Conservation (phyloP, 148 eudicot species). For the Fagopyrum tataricum region DNA sequence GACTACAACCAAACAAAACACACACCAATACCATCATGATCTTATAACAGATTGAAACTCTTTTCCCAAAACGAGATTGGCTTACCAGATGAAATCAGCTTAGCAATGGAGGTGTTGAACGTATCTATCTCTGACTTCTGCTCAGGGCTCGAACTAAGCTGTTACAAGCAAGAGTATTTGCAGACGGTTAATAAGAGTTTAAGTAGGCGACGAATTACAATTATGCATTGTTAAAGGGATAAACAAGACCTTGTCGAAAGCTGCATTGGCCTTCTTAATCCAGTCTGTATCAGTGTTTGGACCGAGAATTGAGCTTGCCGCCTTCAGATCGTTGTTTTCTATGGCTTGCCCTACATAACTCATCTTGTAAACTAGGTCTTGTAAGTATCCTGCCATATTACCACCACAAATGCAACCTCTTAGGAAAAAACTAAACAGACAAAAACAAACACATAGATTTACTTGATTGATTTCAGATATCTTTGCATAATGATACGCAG, state of each 20-base stretch:
- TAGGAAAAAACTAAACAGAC: too few relatives aligned
- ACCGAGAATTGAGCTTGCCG: conserved; percentile 74
- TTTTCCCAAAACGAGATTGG: neutral
- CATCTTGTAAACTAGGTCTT: conserved; percentile 78
- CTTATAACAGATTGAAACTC: neutral
- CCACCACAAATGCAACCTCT: neutral
- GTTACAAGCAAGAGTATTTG: conserved; percentile 3
- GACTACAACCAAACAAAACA: conserved; percentile 27
- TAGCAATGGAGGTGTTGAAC: conserved; percentile 58
- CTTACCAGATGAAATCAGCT: conserved; percentile 74
- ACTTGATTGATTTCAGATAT: too few relatives aligned
- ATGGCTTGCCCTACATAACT: conserved; percentile 90
- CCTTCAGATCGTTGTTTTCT: conserved; percentile 70
- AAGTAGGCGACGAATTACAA: too few relatives aligned
- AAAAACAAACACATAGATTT: too few relatives aligned
- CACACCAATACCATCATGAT: neutral
- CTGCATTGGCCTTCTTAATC: conserved; percentile 75
- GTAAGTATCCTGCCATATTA: conserved; percentile 56
- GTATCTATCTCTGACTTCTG: conserved; percentile 61
- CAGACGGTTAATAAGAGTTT: neutral
- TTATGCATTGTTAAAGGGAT: neutral
- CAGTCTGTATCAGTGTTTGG: conserved; percentile 56
- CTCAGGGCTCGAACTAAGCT: conserved; percentile 72
- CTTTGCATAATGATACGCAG: too few relatives aligned
- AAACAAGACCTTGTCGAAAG: conserved; percentile 57